Evolutionary conservation across 306 rosid species (phyloP), one percentile per base, ranked within the genome.

Genomic region (Cicer arietinum): DNA sequence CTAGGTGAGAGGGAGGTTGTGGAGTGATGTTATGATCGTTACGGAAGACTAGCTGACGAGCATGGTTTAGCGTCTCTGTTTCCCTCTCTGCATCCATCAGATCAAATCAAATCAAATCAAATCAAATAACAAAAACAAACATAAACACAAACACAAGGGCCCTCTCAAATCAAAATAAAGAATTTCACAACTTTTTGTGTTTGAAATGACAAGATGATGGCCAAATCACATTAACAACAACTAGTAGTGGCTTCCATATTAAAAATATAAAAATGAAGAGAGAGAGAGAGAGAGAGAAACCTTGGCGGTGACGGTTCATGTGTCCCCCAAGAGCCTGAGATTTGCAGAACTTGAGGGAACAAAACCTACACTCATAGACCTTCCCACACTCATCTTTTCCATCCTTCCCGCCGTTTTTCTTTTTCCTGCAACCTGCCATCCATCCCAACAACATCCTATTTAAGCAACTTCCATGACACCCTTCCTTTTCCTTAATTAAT

Each of bases 241-340:
- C 68, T 53, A 61, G 20, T n/a, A 12, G 17, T 60, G 5, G 51
- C 18, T 6, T 56, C 43, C 44, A 10, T 43, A 2, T 42, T 17
- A 16, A 62, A 50, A 51, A 3, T 16, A 69, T 18, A 11, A 10
- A 13, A 14, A 30, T 10, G 6, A 77, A 14, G 2, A 10, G 30
- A 62, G 16, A 6, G 12, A 51, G 10, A 40, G 13, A 6, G 30
- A n/a, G 6, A 2, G 13, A 45, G n/a, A 72, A 75, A 85, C 98
- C 98, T 94, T 94, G 98, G 75, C 98, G 97, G 78, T 94, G 98
- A 81, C 98, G 98, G 86, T 94, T 94, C 99, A 94, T 94, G 89
- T 94, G 99, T 81, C 99, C 99, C 73, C 99, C 99, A 25, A 94
- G 97, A 67, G 99, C 99, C 89, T 94, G 99, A 56, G 97, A 94